phyloP scores from a whole-genome alignment of 305 asterid genomes.

The Fraxinus dipetala region DNA sequence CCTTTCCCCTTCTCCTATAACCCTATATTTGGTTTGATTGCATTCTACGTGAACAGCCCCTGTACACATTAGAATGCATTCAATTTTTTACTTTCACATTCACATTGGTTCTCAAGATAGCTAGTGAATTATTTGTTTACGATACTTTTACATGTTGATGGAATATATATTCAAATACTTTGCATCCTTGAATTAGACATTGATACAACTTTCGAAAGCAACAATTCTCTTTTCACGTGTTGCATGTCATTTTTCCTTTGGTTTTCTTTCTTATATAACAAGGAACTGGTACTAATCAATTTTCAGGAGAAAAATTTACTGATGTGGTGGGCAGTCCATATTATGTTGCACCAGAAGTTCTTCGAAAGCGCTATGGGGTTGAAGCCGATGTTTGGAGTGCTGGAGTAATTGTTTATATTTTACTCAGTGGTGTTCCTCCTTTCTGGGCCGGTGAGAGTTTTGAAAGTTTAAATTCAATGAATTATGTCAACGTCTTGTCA shows the following conservation, averaged over 20 bases:
- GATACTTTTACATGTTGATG: background rate
- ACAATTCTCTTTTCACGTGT: background rate
- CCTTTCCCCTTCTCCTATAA: background rate
- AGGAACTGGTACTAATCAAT: background rate
- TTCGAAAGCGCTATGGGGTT: constrained; percentile 62
- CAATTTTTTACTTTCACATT: background rate
- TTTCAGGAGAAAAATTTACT: constrained; percentile 56
- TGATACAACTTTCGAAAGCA: background rate
- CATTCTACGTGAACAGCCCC: background rate
- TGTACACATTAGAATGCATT: background rate
- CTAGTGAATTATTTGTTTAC: background rate
- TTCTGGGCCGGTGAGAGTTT: constrained; percentile 68
- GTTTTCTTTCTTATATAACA: background rate
- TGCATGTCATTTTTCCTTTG: background rate
- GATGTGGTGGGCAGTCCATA: constrained; percentile 83
- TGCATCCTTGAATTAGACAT: constrained; percentile 8
- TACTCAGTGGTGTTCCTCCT: constrained; percentile 81
- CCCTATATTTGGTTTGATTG: background rate
- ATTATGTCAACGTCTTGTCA: background rate
- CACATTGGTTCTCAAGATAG: constrained; percentile 14
- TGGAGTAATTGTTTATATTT: constrained; percentile 71
- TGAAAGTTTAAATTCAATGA: constrained; percentile 1
- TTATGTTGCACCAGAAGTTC: constrained; percentile 82
- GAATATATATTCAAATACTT: background rate
- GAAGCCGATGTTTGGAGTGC: constrained; percentile 85